These are phyloP conservation scores for Ogataea paradorogensis DNA, from an alignment of 805 yeast species.

Conservation along the genomic window DNA sequence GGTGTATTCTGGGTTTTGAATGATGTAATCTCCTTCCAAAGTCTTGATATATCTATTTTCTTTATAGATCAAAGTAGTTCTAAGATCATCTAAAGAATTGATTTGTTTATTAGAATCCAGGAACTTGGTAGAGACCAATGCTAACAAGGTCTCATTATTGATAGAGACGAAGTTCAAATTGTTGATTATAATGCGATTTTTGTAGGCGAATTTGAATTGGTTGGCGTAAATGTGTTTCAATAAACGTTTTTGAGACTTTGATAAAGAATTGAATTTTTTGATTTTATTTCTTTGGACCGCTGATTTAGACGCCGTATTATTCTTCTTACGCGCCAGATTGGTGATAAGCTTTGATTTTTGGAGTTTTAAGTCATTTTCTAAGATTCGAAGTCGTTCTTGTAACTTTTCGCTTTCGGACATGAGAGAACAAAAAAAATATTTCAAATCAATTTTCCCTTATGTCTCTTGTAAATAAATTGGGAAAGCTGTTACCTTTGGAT, in stretches of 20 bases:
- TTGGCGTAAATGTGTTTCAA: conserved; percentile 28
- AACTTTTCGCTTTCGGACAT: conserved; percentile 23
- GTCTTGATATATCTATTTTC: conserved; percentile 22
- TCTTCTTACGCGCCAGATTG: conserved; percentile 17
- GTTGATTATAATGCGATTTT: conserved; percentile 44
- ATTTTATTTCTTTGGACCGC: conserved; percentile 33
- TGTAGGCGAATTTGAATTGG: conserved; percentile 38
- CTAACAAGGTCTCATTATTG: conserved; percentile 39
- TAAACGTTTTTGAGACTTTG: conserved; percentile 15
- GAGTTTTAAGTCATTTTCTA: conserved; percentile 19
- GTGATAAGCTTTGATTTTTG: conserved; percentile 16
- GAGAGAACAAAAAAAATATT: neutral
- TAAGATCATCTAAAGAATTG: conserved; percentile 20
- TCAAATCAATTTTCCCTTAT: neutral
- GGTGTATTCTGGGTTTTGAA: conserved; percentile 11
- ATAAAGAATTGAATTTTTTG: conserved; percentile 13
- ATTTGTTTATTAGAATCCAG: conserved; percentile 14
- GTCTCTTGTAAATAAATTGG: conserved; percentile 16
- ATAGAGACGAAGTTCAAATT: conserved; percentile 44
- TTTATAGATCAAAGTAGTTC: conserved; percentile 15
- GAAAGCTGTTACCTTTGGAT: conserved; percentile 53
- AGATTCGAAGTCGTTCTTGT: conserved; percentile 18
- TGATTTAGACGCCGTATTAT: conserved; percentile 10
- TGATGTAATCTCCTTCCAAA: conserved; percentile 25
- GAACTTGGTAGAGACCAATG: conserved; percentile 34